These are phyloP conservation scores for Physcomitrium patens DNA, from an alignment of 225 moss, liverwort and hornwort species.

Conservation along the genomic window DNA sequence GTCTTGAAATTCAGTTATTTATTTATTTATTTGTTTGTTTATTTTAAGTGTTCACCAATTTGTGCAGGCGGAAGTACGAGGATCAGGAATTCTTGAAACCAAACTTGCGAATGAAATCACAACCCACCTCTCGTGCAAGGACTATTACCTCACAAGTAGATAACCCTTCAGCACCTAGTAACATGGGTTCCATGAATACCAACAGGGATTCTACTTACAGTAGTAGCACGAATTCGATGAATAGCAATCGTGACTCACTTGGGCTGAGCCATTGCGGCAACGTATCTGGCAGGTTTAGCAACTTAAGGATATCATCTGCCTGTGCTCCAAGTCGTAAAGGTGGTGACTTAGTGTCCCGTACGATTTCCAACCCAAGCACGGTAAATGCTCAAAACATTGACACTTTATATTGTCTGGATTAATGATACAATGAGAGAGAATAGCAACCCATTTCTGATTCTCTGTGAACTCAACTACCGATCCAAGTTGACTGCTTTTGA, in stretches of 20 bases:
- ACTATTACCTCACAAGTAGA: slow-evolving; percentile 28
- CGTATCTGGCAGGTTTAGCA: slow-evolving; percentile 36
- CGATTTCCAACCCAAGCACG: slow-evolving; percentile 44
- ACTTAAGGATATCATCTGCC: slow-evolving; percentile 38
- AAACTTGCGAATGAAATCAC: slow-evolving; percentile 58
- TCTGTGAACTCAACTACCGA: not conserved
- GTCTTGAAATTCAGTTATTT: not conserved
- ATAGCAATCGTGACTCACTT: slow-evolving; percentile 22
- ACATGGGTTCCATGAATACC: slow-evolving; percentile 28
- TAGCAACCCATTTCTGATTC: slow-evolving; percentile 13
- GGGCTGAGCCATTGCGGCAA: slow-evolving; percentile 25
- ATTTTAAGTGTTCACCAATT: slow-evolving; percentile 16
- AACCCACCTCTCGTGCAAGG: slow-evolving; percentile 32
- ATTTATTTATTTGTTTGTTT: too few species aligned
- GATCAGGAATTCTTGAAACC: slow-evolving; percentile 93
- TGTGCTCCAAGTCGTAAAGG: slow-evolving; percentile 36
- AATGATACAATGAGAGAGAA: not conserved
- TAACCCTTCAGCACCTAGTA: slow-evolving; percentile 30
- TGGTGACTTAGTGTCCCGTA: slow-evolving; percentile 38
- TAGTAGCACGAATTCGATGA: slow-evolving; percentile 12
- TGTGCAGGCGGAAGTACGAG: slow-evolving; percentile 91
- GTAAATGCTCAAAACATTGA: slow-evolving; percentile 32
- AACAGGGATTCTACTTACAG: slow-evolving; percentile 11
- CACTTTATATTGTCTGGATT: not conserved
- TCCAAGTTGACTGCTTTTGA: slow-evolving; percentile 11